These are phyloP conservation scores for Tuber indicum DNA, from an alignment of 495 filamentous ascomycete genomes.

Conservation along the genomic window DNA sequence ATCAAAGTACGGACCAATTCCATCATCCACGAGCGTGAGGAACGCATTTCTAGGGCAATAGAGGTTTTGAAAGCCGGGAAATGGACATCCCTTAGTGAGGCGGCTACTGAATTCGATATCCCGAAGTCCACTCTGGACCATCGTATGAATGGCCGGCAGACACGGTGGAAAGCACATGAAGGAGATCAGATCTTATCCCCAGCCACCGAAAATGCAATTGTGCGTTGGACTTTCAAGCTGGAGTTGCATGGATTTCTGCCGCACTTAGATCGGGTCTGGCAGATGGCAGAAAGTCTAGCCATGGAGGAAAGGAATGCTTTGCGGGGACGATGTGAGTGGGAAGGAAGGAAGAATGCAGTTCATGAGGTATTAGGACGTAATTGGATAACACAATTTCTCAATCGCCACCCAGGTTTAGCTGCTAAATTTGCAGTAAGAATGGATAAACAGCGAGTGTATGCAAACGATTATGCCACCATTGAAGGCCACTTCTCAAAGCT, in stretches of 20 bases:
- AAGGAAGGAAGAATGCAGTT: neutral
- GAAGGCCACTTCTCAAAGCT: slow-evolving; percentile 1
- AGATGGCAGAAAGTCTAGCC: no score
- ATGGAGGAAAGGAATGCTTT: neutral
- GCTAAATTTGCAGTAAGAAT: slow-evolving; percentile 11
- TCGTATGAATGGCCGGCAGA: no score
- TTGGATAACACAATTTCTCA: slow-evolving; percentile 13
- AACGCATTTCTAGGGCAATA: neutral
- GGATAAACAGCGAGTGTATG: slow-evolving; percentile 6
- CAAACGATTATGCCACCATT: neutral
- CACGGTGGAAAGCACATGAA: no score
- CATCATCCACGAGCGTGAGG: neutral
- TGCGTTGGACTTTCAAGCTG: neutral
- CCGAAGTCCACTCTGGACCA: neutral
- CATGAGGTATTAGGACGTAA: neutral
- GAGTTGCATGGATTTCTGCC: neutral
- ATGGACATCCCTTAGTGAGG: neutral
- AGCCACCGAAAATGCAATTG: neutral
- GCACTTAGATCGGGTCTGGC: no score
- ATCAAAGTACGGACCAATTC: neutral
- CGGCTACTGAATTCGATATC: neutral
- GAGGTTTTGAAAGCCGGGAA: no score
- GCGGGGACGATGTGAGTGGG: neutral
- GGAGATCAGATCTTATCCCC: no score
- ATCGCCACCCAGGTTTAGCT: neutral